Base-by-base conservation (phyloP, 1,139 yeast genomes). In the Protomyces lactucae-debilis region DNA sequence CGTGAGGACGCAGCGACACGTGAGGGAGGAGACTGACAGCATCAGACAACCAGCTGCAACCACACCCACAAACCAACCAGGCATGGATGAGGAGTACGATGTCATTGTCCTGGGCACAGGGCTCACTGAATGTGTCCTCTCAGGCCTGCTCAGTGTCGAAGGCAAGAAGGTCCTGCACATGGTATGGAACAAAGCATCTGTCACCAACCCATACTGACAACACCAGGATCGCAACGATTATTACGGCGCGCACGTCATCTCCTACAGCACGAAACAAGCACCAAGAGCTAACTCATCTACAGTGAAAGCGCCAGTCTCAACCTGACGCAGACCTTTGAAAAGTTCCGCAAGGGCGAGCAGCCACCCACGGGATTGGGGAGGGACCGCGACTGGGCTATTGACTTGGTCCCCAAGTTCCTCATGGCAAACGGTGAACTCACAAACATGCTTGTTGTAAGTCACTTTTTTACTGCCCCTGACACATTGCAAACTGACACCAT, bases 361-460 rank as follows among this genome's bases (percentile, higher is more conserved):
- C 90, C 95, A 21, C 88, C 86, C 67, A 81, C 79, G 48, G 79
- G 84, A 69, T 82, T 85, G 66, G 99, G 99, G 57, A 84, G 95
- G 71, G 97, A 91, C 73, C 83, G 99, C 70, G 99, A 93, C 76
- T 93, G 99, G 98, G 91, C 95, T 76, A 92, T 93, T 65, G 99
- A 93, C 74, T 81, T 93, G 78, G 91, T 93, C 72, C 99, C 99
- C 60, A 93, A 93, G 79, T 93, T 93, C 72, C 80, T 95, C 72
- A 95, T 93, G 99, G 95, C 98, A 66, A 90, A 91, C 73, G 99
- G 99, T 52, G 99, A 93, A 75, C 83, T 93, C 78, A 92, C 98
- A 71, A 92, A 92, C 76, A 95, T 93, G 71, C 83, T 93, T 73
- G 66, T 68, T 45, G 63, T 59, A 52, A n/a, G 63, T 25, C 12